These are phyloP conservation scores for Cyclotella distinguenda DNA, from an alignment of 108 stramenopile genomes.

Conservation along the genomic window DNA sequence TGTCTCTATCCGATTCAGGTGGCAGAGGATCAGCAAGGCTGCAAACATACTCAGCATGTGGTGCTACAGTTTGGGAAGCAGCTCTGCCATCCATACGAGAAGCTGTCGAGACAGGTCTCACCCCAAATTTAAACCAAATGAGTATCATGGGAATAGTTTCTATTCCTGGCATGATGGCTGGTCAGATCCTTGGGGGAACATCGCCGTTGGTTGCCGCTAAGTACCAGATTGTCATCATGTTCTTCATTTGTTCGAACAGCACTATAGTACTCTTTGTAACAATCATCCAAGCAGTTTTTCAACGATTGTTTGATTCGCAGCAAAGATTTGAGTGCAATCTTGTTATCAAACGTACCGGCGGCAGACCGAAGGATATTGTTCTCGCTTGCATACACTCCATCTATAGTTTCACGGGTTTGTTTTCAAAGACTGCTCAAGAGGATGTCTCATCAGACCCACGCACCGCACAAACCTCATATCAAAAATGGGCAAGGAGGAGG, in stretches of 20 bases:
- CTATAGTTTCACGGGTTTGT: neutral
- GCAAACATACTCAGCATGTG: constrained; percentile 35
- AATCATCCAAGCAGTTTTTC: constrained; percentile 28
- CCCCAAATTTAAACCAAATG: constrained; percentile 79
- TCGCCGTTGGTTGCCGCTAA: constrained; percentile 70
- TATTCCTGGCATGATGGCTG: constrained; percentile 92
- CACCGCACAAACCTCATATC: too few species aligned
- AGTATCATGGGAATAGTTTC: constrained; percentile 71
- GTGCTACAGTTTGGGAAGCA: constrained; percentile 37
- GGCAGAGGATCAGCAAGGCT: constrained; percentile 31
- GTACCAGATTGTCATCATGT: constrained; percentile 86
- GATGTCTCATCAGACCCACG: too few species aligned
- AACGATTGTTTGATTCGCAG: constrained; percentile 21
- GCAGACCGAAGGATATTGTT: neutral
- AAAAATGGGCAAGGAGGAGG: neutral
- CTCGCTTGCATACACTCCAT: neutral
- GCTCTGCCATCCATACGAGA: constrained; percentile 22
- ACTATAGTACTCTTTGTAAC: constrained; percentile 9
- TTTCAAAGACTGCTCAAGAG: neutral
- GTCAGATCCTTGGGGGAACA: constrained; percentile 79
- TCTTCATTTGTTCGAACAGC: constrained; percentile 59
- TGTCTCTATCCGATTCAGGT: constrained; percentile 27
- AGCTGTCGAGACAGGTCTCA: constrained; percentile 37
- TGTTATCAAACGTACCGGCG: constrained; percentile 24
- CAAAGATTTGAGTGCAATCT: constrained; percentile 6